Conservation (phyloP, 768 basidiomycete genomes). For the Lentinula sp. region DNA sequence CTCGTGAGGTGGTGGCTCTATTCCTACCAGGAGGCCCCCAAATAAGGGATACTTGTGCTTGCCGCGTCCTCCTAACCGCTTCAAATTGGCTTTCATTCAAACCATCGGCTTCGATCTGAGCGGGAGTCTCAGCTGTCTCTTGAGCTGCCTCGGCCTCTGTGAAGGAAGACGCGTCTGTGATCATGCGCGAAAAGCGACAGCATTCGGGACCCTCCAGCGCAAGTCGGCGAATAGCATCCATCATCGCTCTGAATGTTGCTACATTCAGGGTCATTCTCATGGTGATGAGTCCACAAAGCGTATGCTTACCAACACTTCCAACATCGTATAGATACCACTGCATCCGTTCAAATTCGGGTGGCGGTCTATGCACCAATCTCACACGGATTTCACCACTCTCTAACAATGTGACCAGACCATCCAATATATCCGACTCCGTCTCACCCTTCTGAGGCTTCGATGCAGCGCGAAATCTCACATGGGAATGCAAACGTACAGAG, state of each 20-base stretch:
- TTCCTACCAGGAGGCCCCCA: constrained; percentile 62
- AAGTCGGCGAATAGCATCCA: constrained; percentile 52
- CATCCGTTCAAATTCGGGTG: constrained; percentile 53
- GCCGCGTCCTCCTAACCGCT: constrained; percentile 33
- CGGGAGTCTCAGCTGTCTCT: not conserved
- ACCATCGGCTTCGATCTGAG: constrained; percentile 5
- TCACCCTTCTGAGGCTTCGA: constrained; percentile 48
- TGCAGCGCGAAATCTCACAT: constrained; percentile 55
- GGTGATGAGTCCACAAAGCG: not conserved
- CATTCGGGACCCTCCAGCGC: constrained; percentile 34
- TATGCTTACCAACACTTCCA: constrained; percentile 45
- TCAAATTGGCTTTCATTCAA: constrained; percentile 46
- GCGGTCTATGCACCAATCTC: constrained; percentile 48
- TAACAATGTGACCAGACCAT: constrained; percentile 54
- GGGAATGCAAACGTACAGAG: constrained; percentile 53
- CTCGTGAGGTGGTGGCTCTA: not conserved
- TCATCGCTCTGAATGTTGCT: constrained; percentile 63
- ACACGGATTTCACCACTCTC: constrained; percentile 49
- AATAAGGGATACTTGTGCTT: constrained; percentile 44
- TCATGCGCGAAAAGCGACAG: constrained; percentile 44
- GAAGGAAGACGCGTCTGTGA: constrained; percentile 26
- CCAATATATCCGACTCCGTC: constrained; percentile 39
- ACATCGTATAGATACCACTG: constrained; percentile 63
- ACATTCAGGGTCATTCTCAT: not conserved
- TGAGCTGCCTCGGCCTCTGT: not conserved